Evolutionary conservation across 139 green algal genomes (phyloP).

Genomic region (Volvox reticuliferus): DNA sequence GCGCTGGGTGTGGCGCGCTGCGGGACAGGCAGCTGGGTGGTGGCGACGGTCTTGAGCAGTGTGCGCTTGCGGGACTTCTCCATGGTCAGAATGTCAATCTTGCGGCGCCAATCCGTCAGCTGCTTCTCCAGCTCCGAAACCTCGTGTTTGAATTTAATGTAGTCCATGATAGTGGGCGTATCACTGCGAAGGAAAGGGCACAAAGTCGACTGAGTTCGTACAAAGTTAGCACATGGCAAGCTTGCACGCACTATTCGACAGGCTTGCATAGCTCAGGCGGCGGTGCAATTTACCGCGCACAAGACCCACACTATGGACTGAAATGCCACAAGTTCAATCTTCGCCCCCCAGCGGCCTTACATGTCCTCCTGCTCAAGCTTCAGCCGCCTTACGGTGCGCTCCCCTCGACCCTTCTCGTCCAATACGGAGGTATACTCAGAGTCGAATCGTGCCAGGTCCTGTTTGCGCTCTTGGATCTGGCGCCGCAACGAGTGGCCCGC

Average conservation of each 20-base stretch:
- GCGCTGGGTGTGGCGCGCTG: neutral
- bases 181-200: conserved; percentile 56
- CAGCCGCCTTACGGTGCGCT: conserved; percentile 59
- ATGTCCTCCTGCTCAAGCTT: conserved; percentile 76
- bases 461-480: conserved; percentile 64
- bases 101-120: conserved; percentile 78
- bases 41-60: conserved; percentile 40
- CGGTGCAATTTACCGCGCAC: too few relatives aligned
- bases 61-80: conserved; percentile 58
- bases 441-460: conserved; percentile 68
- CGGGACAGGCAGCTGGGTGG: neutral
- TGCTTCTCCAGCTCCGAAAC: conserved; percentile 78
- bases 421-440: conserved; percentile 48
- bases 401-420: conserved; percentile 47
- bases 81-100: conserved; percentile 81
- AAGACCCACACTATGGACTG: too few relatives aligned
- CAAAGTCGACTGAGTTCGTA: too few relatives aligned
- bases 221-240: too few relatives aligned
- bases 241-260: too few relatives aligned
- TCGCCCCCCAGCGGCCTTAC: conserved; percentile 44
- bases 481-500: conserved; percentile 59
- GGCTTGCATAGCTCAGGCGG: too few relatives aligned
- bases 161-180: conserved; percentile 86
- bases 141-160: conserved; percentile 85
- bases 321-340: too few relatives aligned